Evolutionary conservation across 2,329 filamentous ascomycete species (phyloP).

Genomic region (Pseudopithomyces chartarum): DNA sequence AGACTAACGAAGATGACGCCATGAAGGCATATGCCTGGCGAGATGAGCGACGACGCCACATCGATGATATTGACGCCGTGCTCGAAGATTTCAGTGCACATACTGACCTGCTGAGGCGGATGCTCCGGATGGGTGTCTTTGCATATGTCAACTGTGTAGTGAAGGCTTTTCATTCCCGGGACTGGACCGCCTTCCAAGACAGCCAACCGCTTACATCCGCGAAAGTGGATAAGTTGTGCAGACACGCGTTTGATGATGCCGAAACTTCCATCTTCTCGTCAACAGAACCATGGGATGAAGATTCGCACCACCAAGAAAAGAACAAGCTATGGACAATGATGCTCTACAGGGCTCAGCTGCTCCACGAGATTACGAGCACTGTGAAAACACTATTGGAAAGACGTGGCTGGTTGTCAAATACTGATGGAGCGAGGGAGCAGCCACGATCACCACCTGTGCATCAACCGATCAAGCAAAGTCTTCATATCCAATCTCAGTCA

Average conservation of each 20-base stretch:
- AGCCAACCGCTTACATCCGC: conserved; percentile 1
- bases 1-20: conserved; percentile 76
- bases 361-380: conserved; percentile 23
- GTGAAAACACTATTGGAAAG: conserved; percentile 16
- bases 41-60: conserved; percentile 31
- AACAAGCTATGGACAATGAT: conserved; percentile 30
- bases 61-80: conserved; percentile 25
- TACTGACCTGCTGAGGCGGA: conserved; percentile 18
- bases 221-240: conserved; percentile 9
- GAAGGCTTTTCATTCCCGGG: conserved; percentile 21
- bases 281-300: conserved; percentile 12
- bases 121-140: conserved; percentile 30
- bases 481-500: background rate
- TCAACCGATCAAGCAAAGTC: background rate
- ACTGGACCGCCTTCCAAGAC: background rate
- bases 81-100: conserved; percentile 20
- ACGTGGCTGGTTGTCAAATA: conserved; percentile 22
- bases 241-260: conserved; percentile 15
- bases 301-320: conserved; percentile 15
- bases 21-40: conserved; percentile 61
- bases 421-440: background rate
- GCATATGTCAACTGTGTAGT: conserved; percentile 32
- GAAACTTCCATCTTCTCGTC: conserved; percentile 22
- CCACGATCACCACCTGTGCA: background rate
- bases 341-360: conserved; percentile 27